Percentiles rank a stretch among this genome's conserved stretches.
phyloP scores from a whole-genome alignment of 495 filamentous ascomycete genomes.

The Glonium stellatum region DNA sequence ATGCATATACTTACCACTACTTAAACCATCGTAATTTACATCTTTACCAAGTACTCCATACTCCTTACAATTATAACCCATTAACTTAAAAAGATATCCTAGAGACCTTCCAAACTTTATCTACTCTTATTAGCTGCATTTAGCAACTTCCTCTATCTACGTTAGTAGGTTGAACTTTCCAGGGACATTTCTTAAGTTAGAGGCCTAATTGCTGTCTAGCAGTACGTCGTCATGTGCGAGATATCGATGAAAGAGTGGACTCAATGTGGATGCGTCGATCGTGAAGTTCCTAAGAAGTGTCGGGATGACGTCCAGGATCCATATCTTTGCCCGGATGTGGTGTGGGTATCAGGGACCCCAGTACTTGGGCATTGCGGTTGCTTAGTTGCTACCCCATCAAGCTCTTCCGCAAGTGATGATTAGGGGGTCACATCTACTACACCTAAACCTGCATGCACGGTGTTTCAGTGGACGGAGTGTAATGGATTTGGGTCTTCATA shows the following conservation, averaged over 20 bases:
- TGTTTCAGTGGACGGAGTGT: background rate
- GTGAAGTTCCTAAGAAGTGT: background rate
- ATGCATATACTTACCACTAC: background rate
- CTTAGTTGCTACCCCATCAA: background rate
- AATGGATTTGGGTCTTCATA: background rate
- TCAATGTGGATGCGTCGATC: background rate
- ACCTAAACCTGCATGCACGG: background rate
- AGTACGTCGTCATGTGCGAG: background rate
- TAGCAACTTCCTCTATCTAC: background rate
- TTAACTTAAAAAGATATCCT: too few relatives aligned
- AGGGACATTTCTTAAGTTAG: background rate
- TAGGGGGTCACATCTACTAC: background rate
- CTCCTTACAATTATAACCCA: background rate
- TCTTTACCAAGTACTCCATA: background rate
- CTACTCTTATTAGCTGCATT: background rate
- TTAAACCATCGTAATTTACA: background rate
- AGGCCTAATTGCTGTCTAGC: background rate
- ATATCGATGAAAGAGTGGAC: background rate
- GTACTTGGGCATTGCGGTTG: background rate
- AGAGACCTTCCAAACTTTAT: too few relatives aligned
- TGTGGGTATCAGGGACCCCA: background rate
- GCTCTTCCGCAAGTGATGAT: slow-evolving; percentile 1
- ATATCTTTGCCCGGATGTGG: background rate
- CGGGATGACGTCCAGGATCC: background rate
- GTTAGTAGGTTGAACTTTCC: background rate